A percentile compares a stretch with the other conserved stretches of the same genome.
Evolutionary conservation across 2,329 filamentous ascomycete genomes (phyloP).

Genomic region (Cordyceps fumosorosea): DNA sequence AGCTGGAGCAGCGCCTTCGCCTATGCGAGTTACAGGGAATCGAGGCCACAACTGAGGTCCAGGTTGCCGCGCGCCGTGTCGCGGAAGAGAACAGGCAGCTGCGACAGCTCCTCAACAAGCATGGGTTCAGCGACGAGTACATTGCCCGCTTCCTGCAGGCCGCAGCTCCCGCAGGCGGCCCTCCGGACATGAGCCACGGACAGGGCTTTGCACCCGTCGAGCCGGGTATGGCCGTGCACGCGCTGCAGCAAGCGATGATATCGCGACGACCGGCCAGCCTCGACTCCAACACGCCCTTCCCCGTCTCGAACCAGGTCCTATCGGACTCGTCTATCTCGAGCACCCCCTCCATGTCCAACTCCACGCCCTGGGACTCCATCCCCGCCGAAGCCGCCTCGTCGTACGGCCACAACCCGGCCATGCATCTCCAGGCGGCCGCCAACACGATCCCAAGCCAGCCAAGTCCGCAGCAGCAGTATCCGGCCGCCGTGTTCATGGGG

Average conservation of each 20-base stretch:
- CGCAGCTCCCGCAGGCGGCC: neutral
- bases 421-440: constrained; percentile 1
- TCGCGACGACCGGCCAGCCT: constrained; percentile 28
- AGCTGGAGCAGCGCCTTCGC: constrained; percentile 55
- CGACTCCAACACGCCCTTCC: constrained; percentile 22
- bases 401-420: neutral
- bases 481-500: neutral
- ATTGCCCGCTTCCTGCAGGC: constrained; percentile 38
- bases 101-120: constrained; percentile 48
- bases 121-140: constrained; percentile 51
- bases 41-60: constrained; percentile 64
- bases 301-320: constrained; percentile 25
- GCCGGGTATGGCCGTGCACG: constrained; percentile 23
- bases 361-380: constrained; percentile 27
- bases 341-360: constrained; percentile 24
- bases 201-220: constrained; percentile 14
- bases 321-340: constrained; percentile 28
- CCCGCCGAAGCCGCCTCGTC: constrained; percentile 8
- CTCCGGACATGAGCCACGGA: neutral
- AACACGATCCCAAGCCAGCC: neutral
- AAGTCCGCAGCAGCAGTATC: neutral
- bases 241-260: constrained; percentile 31
- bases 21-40: constrained; percentile 59
- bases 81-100: constrained; percentile 63
- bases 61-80: constrained; percentile 61